A percentile compares a stretch with the other conserved stretches of the same genome.
These are phyloP conservation scores for Gnaphalium uliginosum DNA, from an alignment of 129 eudicot genomes.

Conservation along the genomic window DNA sequence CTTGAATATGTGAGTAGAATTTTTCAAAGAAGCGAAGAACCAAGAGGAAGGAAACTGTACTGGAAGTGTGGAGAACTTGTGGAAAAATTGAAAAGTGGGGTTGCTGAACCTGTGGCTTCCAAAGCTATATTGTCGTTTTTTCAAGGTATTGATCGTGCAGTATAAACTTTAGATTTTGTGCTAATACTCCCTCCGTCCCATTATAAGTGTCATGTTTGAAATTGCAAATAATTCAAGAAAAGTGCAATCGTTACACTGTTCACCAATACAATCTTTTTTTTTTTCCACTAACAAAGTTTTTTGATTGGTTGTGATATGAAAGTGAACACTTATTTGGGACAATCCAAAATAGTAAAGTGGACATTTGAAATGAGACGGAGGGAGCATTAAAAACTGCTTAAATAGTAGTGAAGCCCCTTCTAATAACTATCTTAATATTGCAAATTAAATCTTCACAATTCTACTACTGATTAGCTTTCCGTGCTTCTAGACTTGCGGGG, in stretches of 20 bases:
- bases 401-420: neutral
- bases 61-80: conserved; percentile 80
- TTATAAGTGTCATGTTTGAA: too few species aligned
- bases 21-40: conserved; percentile 74
- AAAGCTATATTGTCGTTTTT: conserved; percentile 58
- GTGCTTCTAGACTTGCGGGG: neutral
- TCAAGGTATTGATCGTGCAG: conserved; percentile 47
- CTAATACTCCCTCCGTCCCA: too few species aligned
- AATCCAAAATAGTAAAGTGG: too few species aligned
- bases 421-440: neutral
- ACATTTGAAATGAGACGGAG: too few species aligned
- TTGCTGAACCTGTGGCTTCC: conserved; percentile 62
- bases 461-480: neutral
- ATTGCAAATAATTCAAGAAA: too few species aligned
- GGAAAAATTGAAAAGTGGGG: conserved; percentile 64
- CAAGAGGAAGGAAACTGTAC: conserved; percentile 65
- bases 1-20: conserved; percentile 82
- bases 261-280: too few species aligned
- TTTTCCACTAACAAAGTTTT: too few species aligned
- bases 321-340: too few species aligned
- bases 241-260: too few species aligned
- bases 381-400: neutral
- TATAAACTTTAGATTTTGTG: neutral
- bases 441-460: neutral
- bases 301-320: too few species aligned